phyloP scores from a whole-genome alignment of 306 rosid species.

The Boehmeria nivea region DNA sequence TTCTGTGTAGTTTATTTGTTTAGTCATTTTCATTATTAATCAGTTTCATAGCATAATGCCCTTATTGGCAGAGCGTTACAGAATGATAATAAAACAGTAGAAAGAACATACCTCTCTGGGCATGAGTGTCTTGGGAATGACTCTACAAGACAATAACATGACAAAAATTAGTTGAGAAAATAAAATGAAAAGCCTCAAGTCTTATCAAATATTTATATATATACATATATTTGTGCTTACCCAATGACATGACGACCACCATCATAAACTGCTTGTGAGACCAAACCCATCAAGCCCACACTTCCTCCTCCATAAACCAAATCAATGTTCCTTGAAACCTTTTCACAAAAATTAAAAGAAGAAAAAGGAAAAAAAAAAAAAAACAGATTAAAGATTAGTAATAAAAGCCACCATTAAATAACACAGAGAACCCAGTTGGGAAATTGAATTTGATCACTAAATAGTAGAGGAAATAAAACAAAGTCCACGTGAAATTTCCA shows the following conservation, averaged over 20 bases:
- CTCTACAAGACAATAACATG: conserved; percentile 56
- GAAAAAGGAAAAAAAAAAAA: background rate
- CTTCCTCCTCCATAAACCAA: conserved; percentile 98
- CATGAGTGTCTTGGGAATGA: conserved; percentile 94
- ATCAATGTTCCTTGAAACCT: conserved; percentile 92
- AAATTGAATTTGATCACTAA: background rate
- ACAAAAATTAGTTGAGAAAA: conserved; percentile 27
- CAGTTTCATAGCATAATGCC: too few species aligned
- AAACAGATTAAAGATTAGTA: background rate
- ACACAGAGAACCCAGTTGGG: background rate
- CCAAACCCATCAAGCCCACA: conserved; percentile 92
- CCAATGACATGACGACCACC: conserved; percentile 97
- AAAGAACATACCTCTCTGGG: conserved; percentile 85
- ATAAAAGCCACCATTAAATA: background rate
- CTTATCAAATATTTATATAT: too few species aligned
- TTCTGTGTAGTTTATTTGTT: conserved; percentile 3
- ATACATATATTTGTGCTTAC: conserved; percentile 28
- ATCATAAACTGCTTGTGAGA: conserved; percentile 81
- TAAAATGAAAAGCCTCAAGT: background rate
- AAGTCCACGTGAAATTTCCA: background rate
- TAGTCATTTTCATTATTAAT: conserved; percentile 34
- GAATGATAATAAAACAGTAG: conserved; percentile 8
- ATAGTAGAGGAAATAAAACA: background rate
- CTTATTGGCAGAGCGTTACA: conserved; percentile 23
- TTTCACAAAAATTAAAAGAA: too few species aligned